Evolutionary conservation across 495 filamentous ascomycete species (phyloP).

Genomic region (Talaromyces trachyspermus): DNA sequence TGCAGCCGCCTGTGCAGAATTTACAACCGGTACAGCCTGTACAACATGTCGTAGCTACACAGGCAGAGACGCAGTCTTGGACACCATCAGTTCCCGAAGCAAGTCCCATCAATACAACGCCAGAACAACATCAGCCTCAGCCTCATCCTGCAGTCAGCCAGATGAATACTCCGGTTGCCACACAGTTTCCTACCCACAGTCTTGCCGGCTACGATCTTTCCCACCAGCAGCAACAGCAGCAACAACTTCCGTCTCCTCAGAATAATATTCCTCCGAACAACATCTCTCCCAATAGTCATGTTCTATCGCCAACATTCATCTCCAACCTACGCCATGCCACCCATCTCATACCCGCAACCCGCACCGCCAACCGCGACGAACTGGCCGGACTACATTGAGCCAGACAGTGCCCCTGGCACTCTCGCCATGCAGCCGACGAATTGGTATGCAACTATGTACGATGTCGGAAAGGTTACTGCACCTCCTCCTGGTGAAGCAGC

Average conservation of each 20-base stretch:
- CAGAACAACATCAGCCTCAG: background rate
- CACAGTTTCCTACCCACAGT: constrained; percentile 2
- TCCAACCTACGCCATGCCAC: constrained; percentile 21
- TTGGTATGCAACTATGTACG: constrained; percentile 13
- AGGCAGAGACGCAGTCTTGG: constrained; percentile 5
- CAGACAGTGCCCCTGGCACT: background rate
- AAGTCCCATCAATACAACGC: background rate
- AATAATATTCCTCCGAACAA: constrained; percentile 13
- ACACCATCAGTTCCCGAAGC: background rate
- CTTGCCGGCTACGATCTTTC: constrained; percentile 19
- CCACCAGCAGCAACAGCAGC: constrained; percentile 13
- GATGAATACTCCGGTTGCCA: constrained; percentile 2
- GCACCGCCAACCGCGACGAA: constrained; percentile 3
- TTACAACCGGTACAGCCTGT: background rate
- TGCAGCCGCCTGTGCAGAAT: too few relatives aligned
- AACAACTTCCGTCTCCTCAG: background rate
- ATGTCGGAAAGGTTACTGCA: constrained; percentile 9
- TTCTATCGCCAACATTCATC: constrained; percentile 16
- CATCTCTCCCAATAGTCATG: constrained; percentile 18
- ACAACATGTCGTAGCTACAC: background rate
- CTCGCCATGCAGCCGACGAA: constrained; percentile 1
- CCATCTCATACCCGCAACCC: constrained; percentile 21
- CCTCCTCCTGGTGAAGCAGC: constrained; percentile 4
- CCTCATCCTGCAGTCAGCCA: background rate
- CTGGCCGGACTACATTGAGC: constrained; percentile 9